Percentiles rank a stretch among this genome's conserved stretches.
These are phyloP conservation scores for Cucurbita moschata DNA, from an alignment of 306 rosid genomes.

Conservation along the genomic window DNA sequence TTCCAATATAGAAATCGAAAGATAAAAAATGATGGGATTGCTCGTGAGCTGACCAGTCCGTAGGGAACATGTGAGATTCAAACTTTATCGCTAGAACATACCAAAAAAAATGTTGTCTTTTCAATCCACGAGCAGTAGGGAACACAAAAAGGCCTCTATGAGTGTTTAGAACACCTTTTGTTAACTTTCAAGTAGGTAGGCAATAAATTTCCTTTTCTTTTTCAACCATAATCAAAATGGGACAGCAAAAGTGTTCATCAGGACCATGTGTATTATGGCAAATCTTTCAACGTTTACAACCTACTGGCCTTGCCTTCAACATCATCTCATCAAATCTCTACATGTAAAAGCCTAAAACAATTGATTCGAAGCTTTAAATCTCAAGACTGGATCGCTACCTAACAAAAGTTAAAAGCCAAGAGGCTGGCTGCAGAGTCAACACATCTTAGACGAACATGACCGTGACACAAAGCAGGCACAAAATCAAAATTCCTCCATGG, in stretches of 20 bases:
- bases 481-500: conserved; percentile 2
- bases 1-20: background rate
- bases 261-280: background rate
- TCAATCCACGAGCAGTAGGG: background rate
- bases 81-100: background rate
- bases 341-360: background rate
- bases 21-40: background rate
- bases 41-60: conserved; percentile 4
- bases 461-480: background rate
- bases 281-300: background rate
- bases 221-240: background rate
- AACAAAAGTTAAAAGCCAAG: background rate
- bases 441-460: too few relatives aligned
- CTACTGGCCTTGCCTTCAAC: background rate
- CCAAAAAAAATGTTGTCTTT: background rate
- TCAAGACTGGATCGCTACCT: background rate
- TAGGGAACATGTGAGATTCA: conserved; percentile 1
- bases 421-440: background rate
- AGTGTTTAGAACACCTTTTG: background rate
- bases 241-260: background rate
- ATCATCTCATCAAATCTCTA: background rate
- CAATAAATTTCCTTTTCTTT: background rate
- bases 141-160: background rate
- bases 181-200: background rate
- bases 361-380: background rate